Evolutionary conservation across 1,284 basidiomycete genomes (phyloP), one percentile per base, ranked within the genome.

Genomic region (Fomes fomentarius): DNA sequence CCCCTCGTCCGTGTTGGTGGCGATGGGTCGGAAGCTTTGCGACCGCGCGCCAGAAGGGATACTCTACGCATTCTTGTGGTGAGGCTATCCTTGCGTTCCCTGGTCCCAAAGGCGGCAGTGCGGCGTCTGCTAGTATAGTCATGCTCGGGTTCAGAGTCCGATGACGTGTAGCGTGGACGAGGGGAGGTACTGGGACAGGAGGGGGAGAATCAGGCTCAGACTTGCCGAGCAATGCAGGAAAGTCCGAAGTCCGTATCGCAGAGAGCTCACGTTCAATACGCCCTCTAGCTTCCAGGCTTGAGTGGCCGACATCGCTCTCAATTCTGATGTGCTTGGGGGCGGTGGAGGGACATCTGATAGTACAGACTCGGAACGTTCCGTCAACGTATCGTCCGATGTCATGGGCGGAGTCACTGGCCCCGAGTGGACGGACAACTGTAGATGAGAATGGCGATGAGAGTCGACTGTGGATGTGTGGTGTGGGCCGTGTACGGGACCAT

Each of bases 361-460:
- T 19, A 54, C 50, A 4, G 66, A 66, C 7, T 52, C 52, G 8
- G 58, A 58, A 8, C 62, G 60, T 2, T 63, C 63, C 9, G 66
- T 70, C 38, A 68, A 46, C 4, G 64, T 66, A 53, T 69, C 69
- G 57, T 70, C 69, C 2, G 69, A 68, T 0, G 69, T 70, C 69
- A 70, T 70, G 4, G 69, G 67, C 38, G 69, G 69, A 3, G 59
- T 57, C 11, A 66, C 65, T 8, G 57, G 60, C 12, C 31, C 58
- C 1, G 61, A 56, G 17, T 58, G 59, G 5, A 47, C 46, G 12
- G 60, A 65, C 26, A 52, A 45, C 34, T 57, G 60, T 10, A 59
- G 57, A 33, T 55, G 63, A 1, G 59, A 41, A 35, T 53, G 57
- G 26, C 53, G n/a, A 37, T 53, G 57, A 21, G 59, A 47, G 44